Percentiles rank a stretch among this genome's conserved stretches.
Evolutionary conservation across 2,329 filamentous ascomycete genomes (phyloP).

Genomic region (Septoria petroselini): DNA sequence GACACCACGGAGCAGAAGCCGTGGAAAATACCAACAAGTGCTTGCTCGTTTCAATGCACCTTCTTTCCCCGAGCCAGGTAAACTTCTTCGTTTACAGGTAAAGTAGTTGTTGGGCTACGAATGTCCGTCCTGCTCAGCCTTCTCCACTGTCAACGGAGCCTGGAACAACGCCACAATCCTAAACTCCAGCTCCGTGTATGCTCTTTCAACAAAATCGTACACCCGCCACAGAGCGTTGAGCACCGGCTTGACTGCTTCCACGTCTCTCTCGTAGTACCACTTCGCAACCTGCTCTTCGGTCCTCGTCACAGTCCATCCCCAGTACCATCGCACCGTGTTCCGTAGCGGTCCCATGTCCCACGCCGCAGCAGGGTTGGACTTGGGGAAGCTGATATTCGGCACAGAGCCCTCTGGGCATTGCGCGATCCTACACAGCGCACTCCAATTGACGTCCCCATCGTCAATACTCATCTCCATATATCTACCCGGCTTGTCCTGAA

Average conservation of each 20-base stretch:
- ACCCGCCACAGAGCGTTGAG: constrained; percentile 27
- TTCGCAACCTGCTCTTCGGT: constrained; percentile 29
- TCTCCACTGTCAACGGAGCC: constrained; percentile 9
- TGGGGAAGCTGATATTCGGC: constrained; percentile 24
- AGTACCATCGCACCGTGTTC: constrained; percentile 26
- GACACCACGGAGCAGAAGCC: no score
- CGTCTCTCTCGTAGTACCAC: constrained; percentile 28
- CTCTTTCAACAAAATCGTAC: constrained; percentile 29
- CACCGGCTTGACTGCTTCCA: constrained; percentile 19
- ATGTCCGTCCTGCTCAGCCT: neutral
- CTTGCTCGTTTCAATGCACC: no score
- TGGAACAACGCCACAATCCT: constrained; percentile 11
- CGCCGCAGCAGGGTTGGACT: constrained; percentile 30
- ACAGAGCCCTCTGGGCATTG: constrained; percentile 22
- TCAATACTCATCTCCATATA: constrained; percentile 28
- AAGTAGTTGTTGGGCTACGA: neutral
- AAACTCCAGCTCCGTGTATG: constrained; percentile 33
- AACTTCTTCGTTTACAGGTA: no score
- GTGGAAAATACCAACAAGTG: no score
- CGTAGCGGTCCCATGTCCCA: constrained; percentile 30
- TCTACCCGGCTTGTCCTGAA: constrained; percentile 24
- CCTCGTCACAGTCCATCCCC: constrained; percentile 33
- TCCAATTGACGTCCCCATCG: constrained; percentile 29
- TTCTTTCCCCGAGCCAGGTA: no score
- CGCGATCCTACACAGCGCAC: constrained; percentile 25